Base-by-base conservation (phyloP, 2,329 filamentous ascomycete genomes). In the Macrophomina phaseolina region DNA sequence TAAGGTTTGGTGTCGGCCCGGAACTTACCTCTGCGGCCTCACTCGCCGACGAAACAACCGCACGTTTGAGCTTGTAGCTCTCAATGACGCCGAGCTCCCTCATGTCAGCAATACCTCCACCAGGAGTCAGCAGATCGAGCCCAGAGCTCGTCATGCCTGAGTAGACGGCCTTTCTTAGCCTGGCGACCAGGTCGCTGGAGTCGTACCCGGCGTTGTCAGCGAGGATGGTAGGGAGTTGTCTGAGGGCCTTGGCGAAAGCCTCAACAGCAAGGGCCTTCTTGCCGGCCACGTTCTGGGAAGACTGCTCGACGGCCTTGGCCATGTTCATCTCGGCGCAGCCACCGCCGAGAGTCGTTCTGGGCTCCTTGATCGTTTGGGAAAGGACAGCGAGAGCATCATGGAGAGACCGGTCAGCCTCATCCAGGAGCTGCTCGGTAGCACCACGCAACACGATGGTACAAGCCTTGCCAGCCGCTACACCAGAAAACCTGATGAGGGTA, bases 321-420 rank as follows among this genome's bases (percentile, higher is more conserved):
- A 99, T 99, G 72, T 97, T 84, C 94, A 98, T 98, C 87, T 99
- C 95, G 4, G 94, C 94, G 76, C 93, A 98, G 34, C 95, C 95
- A 76, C 95, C 95, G 64, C 95, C 95, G 3, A 99, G 89, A 0
- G 95, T 98, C 49, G 94, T 96, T 78, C 92, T 89, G 63, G 95
- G 95, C 81, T 97, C 94, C 79, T 91, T 92, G 73, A 99, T 92
- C 1, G 95, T 99, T 81, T 99, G 95, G 9, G 94, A 98, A 48
- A 99, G 87, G 12, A 99, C 95, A 14, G 95, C 95, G 67, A 99
- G 86, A 56, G 95, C 95, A 80, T 99, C 95, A 81, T 99, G 95
- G 71, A 99, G 85, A 71, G 93, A 97, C 71, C 95, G 90, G 83
- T 99, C 95, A 4, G 95, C 93, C 83, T 99, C 95, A 77, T 99